Conservation (phyloP, 495 filamentous ascomycete species). For the Usnea hakonensis region DNA sequence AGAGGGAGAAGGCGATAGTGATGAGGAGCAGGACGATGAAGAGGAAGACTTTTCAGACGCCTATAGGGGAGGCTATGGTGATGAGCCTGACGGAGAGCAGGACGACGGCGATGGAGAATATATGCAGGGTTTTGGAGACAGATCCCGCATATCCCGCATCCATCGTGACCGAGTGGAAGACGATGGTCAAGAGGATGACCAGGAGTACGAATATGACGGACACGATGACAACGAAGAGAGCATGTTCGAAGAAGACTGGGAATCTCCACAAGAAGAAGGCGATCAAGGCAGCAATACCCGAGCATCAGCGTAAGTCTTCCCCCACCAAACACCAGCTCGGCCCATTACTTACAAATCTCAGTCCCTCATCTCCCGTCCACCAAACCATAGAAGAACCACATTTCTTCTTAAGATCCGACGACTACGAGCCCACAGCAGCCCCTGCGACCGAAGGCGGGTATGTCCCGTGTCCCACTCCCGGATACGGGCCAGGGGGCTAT, state of each 20-base stretch:
- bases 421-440: too few relatives aligned
- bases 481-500: neutral
- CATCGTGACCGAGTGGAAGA: too few relatives aligned
- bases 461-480: neutral
- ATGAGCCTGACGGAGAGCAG: neutral
- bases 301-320: neutral
- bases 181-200: neutral
- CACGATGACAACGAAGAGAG: neutral
- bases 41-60: too few relatives aligned
- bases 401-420: too few relatives aligned
- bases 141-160: too few relatives aligned
- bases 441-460: too few relatives aligned
- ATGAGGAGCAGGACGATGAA: neutral
- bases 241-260: neutral
- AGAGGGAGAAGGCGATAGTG: neutral
- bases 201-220: neutral
- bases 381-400: too few relatives aligned
- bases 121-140: too few relatives aligned
- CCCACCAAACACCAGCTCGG: neutral
- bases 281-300: neutral
- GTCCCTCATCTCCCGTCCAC: neutral
- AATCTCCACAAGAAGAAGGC: neutral
- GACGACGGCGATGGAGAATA: too few relatives aligned
- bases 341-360: neutral
- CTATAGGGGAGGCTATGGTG: too few relatives aligned